phyloP scores from a whole-genome alignment of 352 stramenopile species.

The Hyaloperonospora brassicae region DNA sequence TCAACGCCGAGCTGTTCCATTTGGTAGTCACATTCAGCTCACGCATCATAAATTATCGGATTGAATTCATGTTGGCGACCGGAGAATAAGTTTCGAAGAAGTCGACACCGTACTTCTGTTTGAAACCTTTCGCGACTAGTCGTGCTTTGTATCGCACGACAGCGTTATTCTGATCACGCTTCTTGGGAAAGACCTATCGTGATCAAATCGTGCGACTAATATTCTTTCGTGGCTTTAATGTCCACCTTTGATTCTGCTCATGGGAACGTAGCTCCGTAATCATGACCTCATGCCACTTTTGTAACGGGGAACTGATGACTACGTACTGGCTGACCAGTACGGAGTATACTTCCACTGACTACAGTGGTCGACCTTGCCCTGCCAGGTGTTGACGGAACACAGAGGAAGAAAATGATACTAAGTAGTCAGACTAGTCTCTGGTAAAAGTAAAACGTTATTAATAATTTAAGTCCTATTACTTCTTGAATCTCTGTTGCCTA shows the following conservation, averaged over 20 bases:
- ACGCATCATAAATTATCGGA: constrained; percentile 5
- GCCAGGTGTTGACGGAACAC: too few species aligned
- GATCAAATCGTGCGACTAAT: neutral
- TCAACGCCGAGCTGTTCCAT: constrained; percentile 6
- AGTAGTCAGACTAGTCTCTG: too few species aligned
- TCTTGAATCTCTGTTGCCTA: too few species aligned
- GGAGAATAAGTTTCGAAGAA: constrained; percentile 11
- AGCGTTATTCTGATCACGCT: neutral
- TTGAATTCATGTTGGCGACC: constrained; percentile 11
- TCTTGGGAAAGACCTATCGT: neutral
- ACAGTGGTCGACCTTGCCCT: too few species aligned
- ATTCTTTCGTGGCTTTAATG: neutral
- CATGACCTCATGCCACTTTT: neutral
- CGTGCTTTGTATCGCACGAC: neutral
- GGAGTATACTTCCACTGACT: too few species aligned
- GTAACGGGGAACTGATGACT: too few species aligned
- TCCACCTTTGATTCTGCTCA: neutral
- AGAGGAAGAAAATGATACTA: too few species aligned
- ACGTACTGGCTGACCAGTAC: too few species aligned
- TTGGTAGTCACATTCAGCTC: neutral
- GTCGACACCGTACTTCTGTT: constrained; percentile 9
- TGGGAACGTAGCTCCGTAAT: neutral
- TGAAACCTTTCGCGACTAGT: neutral
- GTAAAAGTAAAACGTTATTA: too few species aligned
- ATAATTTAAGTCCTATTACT: too few species aligned